phyloP scores from a whole-genome alignment of 768 basidiomycete genomes.

The Lactarius tabidus region DNA sequence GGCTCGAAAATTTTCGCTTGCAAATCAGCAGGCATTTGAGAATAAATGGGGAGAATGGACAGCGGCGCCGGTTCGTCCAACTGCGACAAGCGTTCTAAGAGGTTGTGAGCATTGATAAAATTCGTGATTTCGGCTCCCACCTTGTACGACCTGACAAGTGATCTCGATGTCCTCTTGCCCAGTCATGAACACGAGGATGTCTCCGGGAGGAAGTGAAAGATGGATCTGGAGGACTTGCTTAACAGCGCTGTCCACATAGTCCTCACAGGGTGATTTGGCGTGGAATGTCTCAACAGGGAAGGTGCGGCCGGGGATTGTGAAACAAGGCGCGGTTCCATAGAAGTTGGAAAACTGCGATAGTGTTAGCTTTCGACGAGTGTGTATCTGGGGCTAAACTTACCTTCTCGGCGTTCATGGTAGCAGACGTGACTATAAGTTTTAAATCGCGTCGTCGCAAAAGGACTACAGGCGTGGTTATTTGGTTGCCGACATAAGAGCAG shows the following conservation, averaged over 20 bases:
- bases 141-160: slow-evolving; percentile 90
- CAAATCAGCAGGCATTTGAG: slow-evolving; percentile 98
- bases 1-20: slow-evolving; percentile 98
- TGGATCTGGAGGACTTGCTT: slow-evolving; percentile 98
- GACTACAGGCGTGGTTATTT: slow-evolving; percentile 36
- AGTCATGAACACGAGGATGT: slow-evolving; percentile 98
- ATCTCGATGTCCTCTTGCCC: slow-evolving; percentile 99
- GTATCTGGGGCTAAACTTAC: slow-evolving; percentile 36
- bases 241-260: slow-evolving; percentile 97
- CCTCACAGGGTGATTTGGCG: slow-evolving; percentile 96
- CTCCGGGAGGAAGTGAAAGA: slow-evolving; percentile 85
- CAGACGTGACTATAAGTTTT: slow-evolving; percentile 96
- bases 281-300: slow-evolving; percentile 98
- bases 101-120: slow-evolving; percentile 5
- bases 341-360: slow-evolving; percentile 83
- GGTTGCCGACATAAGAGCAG: slow-evolving; percentile 6
- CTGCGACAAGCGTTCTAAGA: slow-evolving; percentile 83
- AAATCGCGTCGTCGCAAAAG: slow-evolving; percentile 87
- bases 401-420: slow-evolving; percentile 99
- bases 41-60: slow-evolving; percentile 96
- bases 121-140: slow-evolving; percentile 40
- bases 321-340: slow-evolving; percentile 92
- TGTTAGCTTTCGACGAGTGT: not conserved
- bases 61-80: slow-evolving; percentile 87
- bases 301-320: slow-evolving; percentile 91